Evolutionary conservation across 2,329 filamentous ascomycete species (phyloP).

Genomic region (Emmonsiellopsis sp.): DNA sequence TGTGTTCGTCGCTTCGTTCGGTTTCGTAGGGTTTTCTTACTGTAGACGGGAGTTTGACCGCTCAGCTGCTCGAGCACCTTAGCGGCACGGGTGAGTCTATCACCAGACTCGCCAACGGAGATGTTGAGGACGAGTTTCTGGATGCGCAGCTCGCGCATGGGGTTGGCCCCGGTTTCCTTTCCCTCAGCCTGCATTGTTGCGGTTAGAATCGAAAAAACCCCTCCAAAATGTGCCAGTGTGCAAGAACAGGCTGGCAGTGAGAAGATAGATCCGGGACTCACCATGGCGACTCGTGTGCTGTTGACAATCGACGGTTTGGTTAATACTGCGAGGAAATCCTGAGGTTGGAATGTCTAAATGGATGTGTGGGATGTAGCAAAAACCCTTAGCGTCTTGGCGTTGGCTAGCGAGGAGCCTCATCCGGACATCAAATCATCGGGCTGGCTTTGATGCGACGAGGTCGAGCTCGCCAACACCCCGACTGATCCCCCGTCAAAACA

Average conservation of each 20-base stretch:
- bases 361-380: conserved; percentile 25
- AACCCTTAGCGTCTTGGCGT: conserved; percentile 28
- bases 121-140: conserved; percentile 99
- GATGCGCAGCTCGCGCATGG: conserved; percentile 99
- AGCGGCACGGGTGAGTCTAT: conserved; percentile 98
- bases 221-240: too few relatives aligned
- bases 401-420: conserved; percentile 18
- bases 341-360: neutral
- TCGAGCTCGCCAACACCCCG: neutral
- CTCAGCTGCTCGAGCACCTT: conserved; percentile 99
- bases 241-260: conserved; percentile 6
- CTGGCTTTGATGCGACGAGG: neutral
- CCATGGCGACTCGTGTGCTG: conserved; percentile 40
- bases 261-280: conserved; percentile 22
- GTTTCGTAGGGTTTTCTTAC: conserved; percentile 38
- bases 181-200: conserved; percentile 51
- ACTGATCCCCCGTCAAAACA: neutral
- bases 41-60: conserved; percentile 99
- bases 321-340: neutral
- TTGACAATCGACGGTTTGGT: conserved; percentile 24
- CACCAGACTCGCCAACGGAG: conserved; percentile 99
- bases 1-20: neutral
- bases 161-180: conserved; percentile 77
- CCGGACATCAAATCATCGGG: conserved; percentile 1
- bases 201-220: conserved; percentile 13